phyloP scores from a whole-genome alignment of 495 filamentous ascomycete species.

The Penicillium lagena region DNA sequence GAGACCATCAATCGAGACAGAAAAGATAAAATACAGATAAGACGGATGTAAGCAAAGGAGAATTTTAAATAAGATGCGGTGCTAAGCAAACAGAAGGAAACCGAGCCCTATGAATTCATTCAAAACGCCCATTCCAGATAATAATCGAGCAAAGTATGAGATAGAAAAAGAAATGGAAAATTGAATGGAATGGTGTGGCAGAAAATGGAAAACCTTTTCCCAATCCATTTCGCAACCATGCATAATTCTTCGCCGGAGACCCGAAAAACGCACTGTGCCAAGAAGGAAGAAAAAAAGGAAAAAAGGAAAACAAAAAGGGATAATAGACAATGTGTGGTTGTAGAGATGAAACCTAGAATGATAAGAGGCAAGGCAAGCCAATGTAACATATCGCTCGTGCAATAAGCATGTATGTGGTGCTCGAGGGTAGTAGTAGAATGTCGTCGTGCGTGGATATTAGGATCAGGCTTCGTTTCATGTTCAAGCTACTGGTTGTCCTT shows the following conservation, averaged over 20 bases:
- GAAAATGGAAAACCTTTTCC: no score
- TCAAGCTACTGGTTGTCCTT: constrained; percentile 26
- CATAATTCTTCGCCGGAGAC: no score
- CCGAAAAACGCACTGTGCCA: neutral
- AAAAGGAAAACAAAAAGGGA: no score
- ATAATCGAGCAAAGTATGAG: neutral
- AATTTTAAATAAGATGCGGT: no score
- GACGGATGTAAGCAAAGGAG: no score
- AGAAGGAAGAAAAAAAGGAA: constrained; percentile 1
- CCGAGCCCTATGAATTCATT: neutral
- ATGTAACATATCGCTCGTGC: constrained; percentile 6
- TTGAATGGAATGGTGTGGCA: no score
- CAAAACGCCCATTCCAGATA: no score
- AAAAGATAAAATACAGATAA: no score
- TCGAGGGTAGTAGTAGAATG: no score
- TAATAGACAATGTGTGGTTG: constrained; percentile 1
- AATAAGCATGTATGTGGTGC: neutral
- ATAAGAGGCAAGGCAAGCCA: constrained; percentile 5
- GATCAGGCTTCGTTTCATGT: neutral
- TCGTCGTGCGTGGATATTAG: no score
- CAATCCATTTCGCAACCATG: no score
- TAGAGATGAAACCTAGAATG: constrained; percentile 3
- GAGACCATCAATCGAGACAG: no score
- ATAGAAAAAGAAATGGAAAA: neutral
- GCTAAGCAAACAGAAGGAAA: neutral